These are phyloP conservation scores for Capillidium heterosporum DNA, from an alignment of 371 early-diverging fungal species.

Conservation along the genomic window DNA sequence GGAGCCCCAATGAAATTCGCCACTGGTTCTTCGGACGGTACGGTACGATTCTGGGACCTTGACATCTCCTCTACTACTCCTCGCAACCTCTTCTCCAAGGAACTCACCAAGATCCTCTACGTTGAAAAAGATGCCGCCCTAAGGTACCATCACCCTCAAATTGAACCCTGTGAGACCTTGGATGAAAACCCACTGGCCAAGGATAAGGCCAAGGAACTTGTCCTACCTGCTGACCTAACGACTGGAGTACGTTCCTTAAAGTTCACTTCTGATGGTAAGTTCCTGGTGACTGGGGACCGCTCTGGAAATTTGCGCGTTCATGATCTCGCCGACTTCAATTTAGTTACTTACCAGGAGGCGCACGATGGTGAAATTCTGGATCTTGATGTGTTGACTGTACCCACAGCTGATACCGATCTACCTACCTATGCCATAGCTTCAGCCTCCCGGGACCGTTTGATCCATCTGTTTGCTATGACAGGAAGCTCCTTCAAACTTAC, in stretches of 20 bases:
- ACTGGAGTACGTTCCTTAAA: slow-evolving; percentile 27
- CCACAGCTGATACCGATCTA: background rate
- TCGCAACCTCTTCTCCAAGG: slow-evolving; percentile 5
- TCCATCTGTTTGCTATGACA: slow-evolving; percentile 57
- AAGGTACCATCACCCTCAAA: background rate
- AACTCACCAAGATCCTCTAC: background rate
- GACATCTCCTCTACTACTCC: slow-evolving; percentile 13
- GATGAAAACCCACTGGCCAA: too few relatives aligned
- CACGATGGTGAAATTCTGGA: slow-evolving; percentile 69
- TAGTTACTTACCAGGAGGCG: slow-evolving; percentile 50
- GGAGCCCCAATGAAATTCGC: slow-evolving; percentile 30
- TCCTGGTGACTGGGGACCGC: slow-evolving; percentile 60
- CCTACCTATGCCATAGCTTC: slow-evolving; percentile 41
- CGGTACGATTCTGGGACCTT: slow-evolving; percentile 63
- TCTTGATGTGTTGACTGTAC: slow-evolving; percentile 42
- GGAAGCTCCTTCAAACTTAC: slow-evolving; percentile 30
- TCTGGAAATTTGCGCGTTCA: slow-evolving; percentile 54
- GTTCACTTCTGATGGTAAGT: slow-evolving; percentile 43
- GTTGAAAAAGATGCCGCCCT: background rate
- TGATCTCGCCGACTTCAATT: slow-evolving; percentile 30
- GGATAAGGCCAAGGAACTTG: background rate
- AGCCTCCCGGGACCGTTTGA: slow-evolving; percentile 57
- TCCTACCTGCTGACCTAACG: background rate
- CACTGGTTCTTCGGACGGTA: slow-evolving; percentile 63
- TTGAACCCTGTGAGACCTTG: background rate